Conservation (phyloP, 2,329 filamentous ascomycete species). For the Pseudogymnoascus sp. region DNA sequence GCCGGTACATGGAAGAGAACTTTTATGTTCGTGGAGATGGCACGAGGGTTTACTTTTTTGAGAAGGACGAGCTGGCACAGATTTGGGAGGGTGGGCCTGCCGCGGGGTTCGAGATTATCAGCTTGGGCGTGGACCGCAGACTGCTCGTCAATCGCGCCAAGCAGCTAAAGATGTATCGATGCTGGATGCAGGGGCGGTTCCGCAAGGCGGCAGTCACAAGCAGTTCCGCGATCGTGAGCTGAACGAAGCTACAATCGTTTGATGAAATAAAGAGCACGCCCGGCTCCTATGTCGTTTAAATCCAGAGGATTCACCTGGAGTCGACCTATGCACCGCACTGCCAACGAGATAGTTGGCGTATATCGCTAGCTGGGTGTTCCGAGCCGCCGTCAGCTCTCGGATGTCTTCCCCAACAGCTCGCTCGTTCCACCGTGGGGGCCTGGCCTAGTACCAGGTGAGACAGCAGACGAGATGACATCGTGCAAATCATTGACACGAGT, state of each 20-base stretch:
- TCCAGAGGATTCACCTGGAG: neutral
- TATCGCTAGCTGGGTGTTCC: too few species aligned
- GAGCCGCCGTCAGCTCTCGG: too few species aligned
- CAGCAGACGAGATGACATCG: too few species aligned
- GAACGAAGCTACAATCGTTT: neutral
- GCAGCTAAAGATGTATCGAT: constrained; percentile 96
- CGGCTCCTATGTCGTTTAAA: neutral
- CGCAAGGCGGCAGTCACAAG: constrained; percentile 42
- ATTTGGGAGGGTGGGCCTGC: constrained; percentile 54
- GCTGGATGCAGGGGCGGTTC: constrained; percentile 86
- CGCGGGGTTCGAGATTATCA: constrained; percentile 58
- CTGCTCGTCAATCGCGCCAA: constrained; percentile 87
- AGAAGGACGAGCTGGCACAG: constrained; percentile 67
- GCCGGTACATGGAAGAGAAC: constrained; percentile 88
- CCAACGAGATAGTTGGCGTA: too few species aligned
- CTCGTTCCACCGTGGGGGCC: too few species aligned
- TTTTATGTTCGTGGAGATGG: constrained; percentile 96
- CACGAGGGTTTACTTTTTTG: constrained; percentile 96
- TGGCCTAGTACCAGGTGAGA: too few species aligned
- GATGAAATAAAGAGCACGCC: neutral
- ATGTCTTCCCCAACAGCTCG: too few species aligned
- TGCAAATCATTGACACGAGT: too few species aligned
- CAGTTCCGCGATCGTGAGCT: neutral
- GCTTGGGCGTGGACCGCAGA: constrained; percentile 78
- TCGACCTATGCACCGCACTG: too few species aligned